Evolutionary conservation across 805 yeast genomes (phyloP).

Genomic region (Saturnispora dispora): DNA sequence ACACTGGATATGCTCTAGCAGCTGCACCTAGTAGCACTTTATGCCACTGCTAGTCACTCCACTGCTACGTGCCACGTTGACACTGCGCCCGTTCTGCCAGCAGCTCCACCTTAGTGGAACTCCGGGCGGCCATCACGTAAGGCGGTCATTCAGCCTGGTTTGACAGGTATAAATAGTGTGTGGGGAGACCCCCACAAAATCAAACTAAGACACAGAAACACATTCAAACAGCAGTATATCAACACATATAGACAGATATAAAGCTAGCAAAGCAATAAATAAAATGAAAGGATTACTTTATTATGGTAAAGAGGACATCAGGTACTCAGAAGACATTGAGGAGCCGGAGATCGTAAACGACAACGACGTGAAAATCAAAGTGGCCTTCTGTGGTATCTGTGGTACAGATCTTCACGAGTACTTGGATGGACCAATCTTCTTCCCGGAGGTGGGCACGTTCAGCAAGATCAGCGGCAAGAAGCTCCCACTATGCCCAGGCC

Average conservation of each 20-base stretch:
- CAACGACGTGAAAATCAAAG: conserved; percentile 26
- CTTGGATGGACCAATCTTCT: conserved; percentile 50
- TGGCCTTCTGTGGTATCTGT: conserved; percentile 50
- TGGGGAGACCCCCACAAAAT: neutral
- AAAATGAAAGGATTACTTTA: conserved; percentile 42
- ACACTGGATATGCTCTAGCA: no score
- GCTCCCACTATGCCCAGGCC: conserved; percentile 31
- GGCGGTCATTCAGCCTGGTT: neutral
- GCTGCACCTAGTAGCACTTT: no score
- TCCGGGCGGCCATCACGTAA: neutral
- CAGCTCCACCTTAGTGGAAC: neutral
- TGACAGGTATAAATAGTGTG: neutral
- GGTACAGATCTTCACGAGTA: conserved; percentile 56
- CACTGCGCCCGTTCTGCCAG: neutral
- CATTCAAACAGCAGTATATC: no score
- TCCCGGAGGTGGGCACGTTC: conserved; percentile 22
- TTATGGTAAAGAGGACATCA: conserved; percentile 37
- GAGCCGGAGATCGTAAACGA: conserved; percentile 20
- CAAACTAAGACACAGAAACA: neutral
- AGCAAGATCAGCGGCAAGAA: conserved; percentile 33
- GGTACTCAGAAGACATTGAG: conserved; percentile 29
- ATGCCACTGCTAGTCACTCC: no score
- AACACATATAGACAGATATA: neutral
- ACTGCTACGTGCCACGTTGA: neutral
- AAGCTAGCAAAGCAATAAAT: neutral